These are phyloP conservation scores for Solanum tarapatanum DNA, from an alignment of 257 asterid genomes.

Conservation along the genomic window DNA sequence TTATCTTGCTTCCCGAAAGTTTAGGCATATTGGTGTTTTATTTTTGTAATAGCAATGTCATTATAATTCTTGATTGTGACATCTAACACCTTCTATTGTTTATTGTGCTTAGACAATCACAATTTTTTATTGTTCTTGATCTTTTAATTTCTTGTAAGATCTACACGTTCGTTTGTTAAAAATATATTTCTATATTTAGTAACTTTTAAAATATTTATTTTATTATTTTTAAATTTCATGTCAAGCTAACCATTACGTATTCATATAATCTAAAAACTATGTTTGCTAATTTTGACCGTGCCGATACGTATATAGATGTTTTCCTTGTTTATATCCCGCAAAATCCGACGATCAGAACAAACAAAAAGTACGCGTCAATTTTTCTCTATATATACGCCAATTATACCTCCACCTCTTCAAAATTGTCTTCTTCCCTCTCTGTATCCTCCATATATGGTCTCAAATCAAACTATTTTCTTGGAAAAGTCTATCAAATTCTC, in stretches of 20 bases:
- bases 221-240: too few species aligned
- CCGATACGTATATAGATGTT: not conserved
- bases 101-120: not conserved
- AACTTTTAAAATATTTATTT: not conserved
- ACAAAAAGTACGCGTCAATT: not conserved
- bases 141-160: not conserved
- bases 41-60: too few species aligned
- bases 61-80: too few species aligned
- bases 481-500: not conserved
- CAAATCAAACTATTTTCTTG: not conserved
- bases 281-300: not conserved
- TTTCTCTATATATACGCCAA: not conserved
- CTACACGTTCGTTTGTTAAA: not conserved
- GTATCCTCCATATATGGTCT: not conserved
- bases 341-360: not conserved
- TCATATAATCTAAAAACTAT: not conserved
- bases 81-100: too few species aligned
- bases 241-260: too few species aligned
- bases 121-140: not conserved
- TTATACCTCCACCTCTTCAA: not conserved
- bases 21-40: too few species aligned
- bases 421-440: not conserved
- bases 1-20: too few species aligned
- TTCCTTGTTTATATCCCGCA: not conserved
- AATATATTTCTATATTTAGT: too few species aligned